Evolutionary conservation across 164 flowering plant species (phyloP).

Genomic region (Macadamia integrifolia): DNA sequence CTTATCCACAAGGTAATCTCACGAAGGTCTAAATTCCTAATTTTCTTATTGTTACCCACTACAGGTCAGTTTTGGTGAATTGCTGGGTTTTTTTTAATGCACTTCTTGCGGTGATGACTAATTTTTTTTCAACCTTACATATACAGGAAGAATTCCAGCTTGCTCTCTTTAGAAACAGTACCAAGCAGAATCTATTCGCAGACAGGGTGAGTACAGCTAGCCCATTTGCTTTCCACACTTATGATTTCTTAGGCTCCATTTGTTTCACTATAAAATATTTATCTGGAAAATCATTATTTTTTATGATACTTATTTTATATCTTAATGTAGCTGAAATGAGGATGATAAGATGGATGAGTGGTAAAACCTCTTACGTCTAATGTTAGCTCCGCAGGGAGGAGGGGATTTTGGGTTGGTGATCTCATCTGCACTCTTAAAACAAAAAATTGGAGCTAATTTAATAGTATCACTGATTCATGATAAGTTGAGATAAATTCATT

Average conservation of each 20-base stretch:
- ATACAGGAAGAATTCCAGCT: slow-evolving; percentile 74
- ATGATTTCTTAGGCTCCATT: background rate
- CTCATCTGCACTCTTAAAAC: no score
- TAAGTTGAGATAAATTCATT: no score
- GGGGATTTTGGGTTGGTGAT: no score
- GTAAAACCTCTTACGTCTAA: no score
- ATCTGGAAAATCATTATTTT: no score
- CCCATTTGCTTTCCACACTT: background rate
- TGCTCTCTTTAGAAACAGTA: slow-evolving; percentile 58
- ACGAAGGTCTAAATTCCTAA: background rate
- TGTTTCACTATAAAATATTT: no score
- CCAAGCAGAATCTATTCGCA: slow-evolving; percentile 58
- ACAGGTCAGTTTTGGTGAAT: background rate
- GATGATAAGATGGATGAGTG: no score
- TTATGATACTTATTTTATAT: no score
- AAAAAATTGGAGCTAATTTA: no score
- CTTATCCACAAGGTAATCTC: slow-evolving; percentile 63
- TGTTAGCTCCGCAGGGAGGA: no score
- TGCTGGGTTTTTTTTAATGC: background rate
- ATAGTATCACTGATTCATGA: no score
- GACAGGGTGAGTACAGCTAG: slow-evolving; percentile 45
- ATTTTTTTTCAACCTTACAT: slow-evolving; percentile 3
- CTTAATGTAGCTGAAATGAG: no score
- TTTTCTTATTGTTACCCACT: background rate
- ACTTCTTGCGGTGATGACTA: background rate